A percentile compares a stretch with the other conserved stretches of the same genome.
phyloP scores from a whole-genome alignment of 2,329 filamentous ascomycete species.

The Alternaria sp. region DNA sequence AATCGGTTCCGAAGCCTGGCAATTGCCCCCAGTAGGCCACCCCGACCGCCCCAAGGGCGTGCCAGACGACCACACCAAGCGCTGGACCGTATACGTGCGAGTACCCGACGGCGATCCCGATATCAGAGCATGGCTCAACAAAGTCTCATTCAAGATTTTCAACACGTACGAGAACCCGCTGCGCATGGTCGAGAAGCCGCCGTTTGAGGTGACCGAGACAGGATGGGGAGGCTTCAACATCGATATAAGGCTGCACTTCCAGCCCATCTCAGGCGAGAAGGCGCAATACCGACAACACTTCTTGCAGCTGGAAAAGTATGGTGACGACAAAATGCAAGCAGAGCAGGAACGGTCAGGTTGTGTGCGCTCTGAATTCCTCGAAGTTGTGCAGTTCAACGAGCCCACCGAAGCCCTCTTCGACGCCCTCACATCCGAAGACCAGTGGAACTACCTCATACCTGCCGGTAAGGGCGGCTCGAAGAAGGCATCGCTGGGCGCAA shows the following conservation, averaged over 20 bases:
- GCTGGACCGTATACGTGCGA: conserved; percentile 94
- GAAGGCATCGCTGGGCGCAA: conserved; percentile 45
- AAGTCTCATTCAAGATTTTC: conserved; percentile 98
- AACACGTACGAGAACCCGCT: conserved; percentile 94
- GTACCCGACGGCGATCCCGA: conserved; percentile 85
- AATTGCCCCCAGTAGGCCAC: conserved; percentile 76
- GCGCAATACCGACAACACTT: conserved; percentile 95
- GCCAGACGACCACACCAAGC: conserved; percentile 92
- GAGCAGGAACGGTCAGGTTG: conserved; percentile 63
- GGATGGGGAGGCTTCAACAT: conserved; percentile 99
- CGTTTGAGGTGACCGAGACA: conserved; percentile 87
- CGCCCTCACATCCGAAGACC: conserved; percentile 77
- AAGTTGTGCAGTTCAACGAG: conserved; percentile 97
- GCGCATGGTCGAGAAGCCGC: conserved; percentile 77
- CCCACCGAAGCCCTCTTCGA: conserved; percentile 93
- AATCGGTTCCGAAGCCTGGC: conserved; percentile 61
- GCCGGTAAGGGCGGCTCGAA: conserved; percentile 55
- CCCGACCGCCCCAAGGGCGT: conserved; percentile 68
- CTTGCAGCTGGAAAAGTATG: conserved; percentile 89
- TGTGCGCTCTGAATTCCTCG: conserved; percentile 83
- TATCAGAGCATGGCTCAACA: conserved; percentile 93
- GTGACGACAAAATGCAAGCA: conserved; percentile 71
- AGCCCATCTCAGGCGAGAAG: conserved; percentile 87
- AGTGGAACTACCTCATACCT: conserved; percentile 58
- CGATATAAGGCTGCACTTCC: conserved; percentile 93